These are phyloP conservation scores for Tetragonia tetragonoides DNA, from an alignment of 148 eudicot genomes.

Conservation along the genomic window DNA sequence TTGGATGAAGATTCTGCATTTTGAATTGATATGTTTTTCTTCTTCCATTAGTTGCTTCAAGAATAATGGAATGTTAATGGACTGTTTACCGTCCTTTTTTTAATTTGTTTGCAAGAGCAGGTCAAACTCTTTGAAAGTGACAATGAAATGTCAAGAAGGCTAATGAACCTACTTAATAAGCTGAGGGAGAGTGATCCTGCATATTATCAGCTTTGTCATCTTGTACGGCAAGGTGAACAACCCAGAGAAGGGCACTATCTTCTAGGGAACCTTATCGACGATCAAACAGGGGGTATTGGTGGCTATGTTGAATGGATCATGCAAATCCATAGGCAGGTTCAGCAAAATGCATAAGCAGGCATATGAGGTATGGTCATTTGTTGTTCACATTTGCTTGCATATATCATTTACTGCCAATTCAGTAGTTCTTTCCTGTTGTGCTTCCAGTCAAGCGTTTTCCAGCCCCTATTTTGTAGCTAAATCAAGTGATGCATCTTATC, in stretches of 20 bases:
- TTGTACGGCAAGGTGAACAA: slow-evolving; percentile 96
- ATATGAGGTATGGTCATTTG: slow-evolving; percentile 15
- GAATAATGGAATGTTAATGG: slow-evolving; percentile 1
- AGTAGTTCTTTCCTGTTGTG: background rate
- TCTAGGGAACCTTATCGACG: slow-evolving; percentile 82
- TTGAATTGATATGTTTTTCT: background rate
- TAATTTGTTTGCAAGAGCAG: slow-evolving; percentile 29
- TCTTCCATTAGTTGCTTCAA: background rate
- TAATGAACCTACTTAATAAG: slow-evolving; percentile 53
- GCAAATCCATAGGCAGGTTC: slow-evolving; percentile 80
- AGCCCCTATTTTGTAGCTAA: background rate
- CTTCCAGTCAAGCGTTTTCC: background rate
- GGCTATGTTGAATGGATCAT: slow-evolving; percentile 85
- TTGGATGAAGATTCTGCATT: slow-evolving; percentile 4
- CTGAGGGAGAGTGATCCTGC: slow-evolving; percentile 64
- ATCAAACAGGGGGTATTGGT: slow-evolving; percentile 68
- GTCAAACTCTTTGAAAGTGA: slow-evolving; percentile 49
- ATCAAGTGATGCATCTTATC: background rate
- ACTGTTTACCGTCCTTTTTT: slow-evolving; percentile 18
- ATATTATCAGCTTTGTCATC: slow-evolving; percentile 77
- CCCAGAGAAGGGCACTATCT: slow-evolving; percentile 89
- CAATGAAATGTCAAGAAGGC: slow-evolving; percentile 77
- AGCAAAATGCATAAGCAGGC: slow-evolving; percentile 66
- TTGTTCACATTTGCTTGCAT: background rate
- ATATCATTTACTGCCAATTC: background rate